Conservation (phyloP, 805 yeast species). For the Hanseniaspora mollemarum region DNA sequence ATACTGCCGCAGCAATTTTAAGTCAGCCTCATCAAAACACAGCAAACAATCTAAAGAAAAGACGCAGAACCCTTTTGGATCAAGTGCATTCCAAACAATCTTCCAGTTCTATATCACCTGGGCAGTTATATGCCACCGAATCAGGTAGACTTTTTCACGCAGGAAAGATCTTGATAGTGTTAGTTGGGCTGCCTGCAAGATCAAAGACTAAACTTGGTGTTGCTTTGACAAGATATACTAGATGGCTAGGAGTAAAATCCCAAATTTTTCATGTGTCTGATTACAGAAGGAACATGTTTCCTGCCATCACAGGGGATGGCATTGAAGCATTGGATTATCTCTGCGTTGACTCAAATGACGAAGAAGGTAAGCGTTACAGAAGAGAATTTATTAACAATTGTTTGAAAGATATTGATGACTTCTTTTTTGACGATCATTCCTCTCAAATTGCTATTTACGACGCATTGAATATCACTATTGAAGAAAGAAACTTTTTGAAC, state of each 20-base stretch:
- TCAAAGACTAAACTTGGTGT: conserved; percentile 92
- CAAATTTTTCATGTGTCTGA: conserved; percentile 88
- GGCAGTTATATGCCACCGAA: conserved; percentile 85
- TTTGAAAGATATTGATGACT: conserved; percentile 53
- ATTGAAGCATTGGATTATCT: conserved; percentile 42
- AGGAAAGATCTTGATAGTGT: conserved; percentile 76
- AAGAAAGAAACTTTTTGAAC: conserved; percentile 51
- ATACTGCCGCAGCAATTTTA: conserved; percentile 12
- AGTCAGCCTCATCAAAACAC: not conserved
- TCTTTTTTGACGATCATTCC: conserved; percentile 52
- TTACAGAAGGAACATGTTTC: conserved; percentile 48
- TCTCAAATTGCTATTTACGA: conserved; percentile 96
- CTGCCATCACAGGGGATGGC: conserved; percentile 17
- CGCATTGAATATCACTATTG: conserved; percentile 76
- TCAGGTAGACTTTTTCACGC: conserved; percentile 91
- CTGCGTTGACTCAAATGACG: conserved; percentile 40
- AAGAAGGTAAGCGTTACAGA: conserved; percentile 44
- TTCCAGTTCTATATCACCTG: conserved; percentile 62
- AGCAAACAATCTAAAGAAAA: not conserved
- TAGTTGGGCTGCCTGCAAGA: conserved; percentile 90
- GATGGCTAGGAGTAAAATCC: conserved; percentile 94
- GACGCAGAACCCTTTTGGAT: conserved; percentile 27
- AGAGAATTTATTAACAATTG: conserved; percentile 51
- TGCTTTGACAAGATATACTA: conserved; percentile 75
- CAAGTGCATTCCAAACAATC: conserved; percentile 49